Evolutionary conservation across 257 asterid genomes (phyloP).

Genomic region (Solanum bukasovii): DNA sequence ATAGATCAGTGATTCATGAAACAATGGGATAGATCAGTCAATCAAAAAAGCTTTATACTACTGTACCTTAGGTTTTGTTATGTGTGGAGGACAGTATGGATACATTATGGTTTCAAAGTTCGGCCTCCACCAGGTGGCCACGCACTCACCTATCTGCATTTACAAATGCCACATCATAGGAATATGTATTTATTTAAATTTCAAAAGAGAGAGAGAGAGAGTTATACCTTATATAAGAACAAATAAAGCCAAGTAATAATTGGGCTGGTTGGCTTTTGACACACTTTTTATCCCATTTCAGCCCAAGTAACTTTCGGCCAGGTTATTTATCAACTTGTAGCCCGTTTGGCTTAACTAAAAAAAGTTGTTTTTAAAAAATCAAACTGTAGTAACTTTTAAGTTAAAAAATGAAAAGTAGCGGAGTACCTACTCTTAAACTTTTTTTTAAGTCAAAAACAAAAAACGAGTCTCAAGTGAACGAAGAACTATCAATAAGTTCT

Average conservation of each 20-base stretch:
- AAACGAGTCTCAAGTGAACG: background rate
- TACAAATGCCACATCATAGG: background rate
- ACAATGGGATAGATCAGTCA: background rate
- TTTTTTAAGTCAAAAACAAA: background rate
- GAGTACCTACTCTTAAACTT: too few species aligned
- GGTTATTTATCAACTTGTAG: background rate
- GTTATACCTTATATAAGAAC: background rate
- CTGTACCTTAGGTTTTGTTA: constrained; percentile 79
- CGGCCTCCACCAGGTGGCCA: constrained; percentile 98
- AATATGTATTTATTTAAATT: background rate
- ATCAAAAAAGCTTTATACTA: background rate
- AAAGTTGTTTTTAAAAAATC: background rate
- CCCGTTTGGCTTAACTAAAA: too few species aligned
- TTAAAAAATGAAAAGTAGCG: too few species aligned
- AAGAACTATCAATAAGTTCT: too few species aligned
- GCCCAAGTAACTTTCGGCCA: background rate
- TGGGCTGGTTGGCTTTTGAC: background rate
- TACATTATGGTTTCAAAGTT: constrained; percentile 91
- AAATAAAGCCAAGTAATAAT: background rate
- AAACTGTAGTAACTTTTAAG: background rate
- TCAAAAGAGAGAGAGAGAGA: background rate
- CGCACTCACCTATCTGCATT: constrained; percentile 92
- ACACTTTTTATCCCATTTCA: background rate
- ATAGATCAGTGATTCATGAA: background rate
- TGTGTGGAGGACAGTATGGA: constrained; percentile 97